phyloP scores from a whole-genome alignment of 176 grass and related monocot species.

The Paspalum vaginatum region DNA sequence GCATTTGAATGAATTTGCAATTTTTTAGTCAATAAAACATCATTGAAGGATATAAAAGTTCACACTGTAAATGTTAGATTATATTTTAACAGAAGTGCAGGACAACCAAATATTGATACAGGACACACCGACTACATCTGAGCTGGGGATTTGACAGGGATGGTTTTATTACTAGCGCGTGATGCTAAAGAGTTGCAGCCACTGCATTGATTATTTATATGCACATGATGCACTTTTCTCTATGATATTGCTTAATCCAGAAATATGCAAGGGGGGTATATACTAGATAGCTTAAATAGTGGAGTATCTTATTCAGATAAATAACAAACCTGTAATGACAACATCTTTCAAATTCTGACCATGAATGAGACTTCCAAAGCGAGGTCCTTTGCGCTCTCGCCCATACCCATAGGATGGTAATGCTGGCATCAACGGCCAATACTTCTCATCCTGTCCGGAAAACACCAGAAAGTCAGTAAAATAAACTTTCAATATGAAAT shows the following conservation, averaged over 20 bases:
- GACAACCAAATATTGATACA: background rate
- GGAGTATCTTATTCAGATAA: slow-evolving; percentile 23
- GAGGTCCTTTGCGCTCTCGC: slow-evolving; percentile 83
- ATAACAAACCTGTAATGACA: slow-evolving; percentile 73
- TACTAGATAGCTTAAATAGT: background rate
- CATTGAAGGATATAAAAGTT: background rate
- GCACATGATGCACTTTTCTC: slow-evolving; percentile 10
- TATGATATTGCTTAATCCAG: slow-evolving; percentile 21
- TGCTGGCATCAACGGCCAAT: slow-evolving; percentile 80
- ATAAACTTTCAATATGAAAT: slow-evolving; percentile 30
- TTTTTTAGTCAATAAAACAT: background rate
- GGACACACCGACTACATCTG: slow-evolving; percentile 4
- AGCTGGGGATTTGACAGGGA: background rate
- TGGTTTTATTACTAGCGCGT: background rate
- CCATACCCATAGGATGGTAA: slow-evolving; percentile 93
- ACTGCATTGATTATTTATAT: slow-evolving; percentile 9
- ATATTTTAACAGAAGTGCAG: background rate
- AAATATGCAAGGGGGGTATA: slow-evolving; percentile 4
- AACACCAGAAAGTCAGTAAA: slow-evolving; percentile 29
- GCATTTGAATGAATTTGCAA: slow-evolving; percentile 2
- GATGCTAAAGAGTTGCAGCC: slow-evolving; percentile 4
- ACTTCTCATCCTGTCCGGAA: slow-evolving; percentile 69
- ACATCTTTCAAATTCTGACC: slow-evolving; percentile 92
- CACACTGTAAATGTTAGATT: background rate
- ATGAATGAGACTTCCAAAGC: slow-evolving; percentile 93